Evolutionary conservation across 345 rosid species (phyloP), one percentile per base, ranked within the genome.

Genomic region (Hirschfeldia incana): DNA sequence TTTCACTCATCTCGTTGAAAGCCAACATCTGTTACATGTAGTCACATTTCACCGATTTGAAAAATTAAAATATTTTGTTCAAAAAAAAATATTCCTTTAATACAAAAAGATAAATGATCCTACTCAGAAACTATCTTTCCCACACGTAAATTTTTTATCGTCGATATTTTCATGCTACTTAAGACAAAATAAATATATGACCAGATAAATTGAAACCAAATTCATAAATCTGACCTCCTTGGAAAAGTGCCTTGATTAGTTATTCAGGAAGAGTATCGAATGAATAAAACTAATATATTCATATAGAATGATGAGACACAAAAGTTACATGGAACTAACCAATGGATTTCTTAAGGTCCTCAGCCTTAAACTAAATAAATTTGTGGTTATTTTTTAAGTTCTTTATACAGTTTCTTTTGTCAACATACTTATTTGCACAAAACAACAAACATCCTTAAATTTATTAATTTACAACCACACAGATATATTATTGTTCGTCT

Each of bases 241-340:
- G 71, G 73, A 65, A 59, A 80, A 66, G 83, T 58, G 73, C 73
- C 73, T 69, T 69, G 73, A 69, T 69, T 69, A 69, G 73, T 69
- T 80, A 80, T 65, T 76, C 60, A 1, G 69, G 64, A 67, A 74
- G 75, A 72, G 59, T 65, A 70, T 70, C 72, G 44, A 75, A 39
- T 69, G 44, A 61, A 74, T 68, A 73, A 74, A 8, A 58, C 9
- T 8, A 26, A 79, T 36, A 65, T 16, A 34, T 15, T 53, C 36
- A 51, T 21, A 34, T 42, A 66, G 53, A 67, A 46, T 68, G 76
- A 75, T 75, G 69, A 69, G 79, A 80, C 83, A 63, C 55, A 8
- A 55, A 21, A 1, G 79, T 55, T 32, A 69, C 60, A 12, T 15
- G n/a, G 80, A 71, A 76, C 71, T 80, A 80, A 70, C 83, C 80